phyloP scores from a whole-genome alignment of 164 flowering plant species.

The Umbilicus rupestris region DNA sequence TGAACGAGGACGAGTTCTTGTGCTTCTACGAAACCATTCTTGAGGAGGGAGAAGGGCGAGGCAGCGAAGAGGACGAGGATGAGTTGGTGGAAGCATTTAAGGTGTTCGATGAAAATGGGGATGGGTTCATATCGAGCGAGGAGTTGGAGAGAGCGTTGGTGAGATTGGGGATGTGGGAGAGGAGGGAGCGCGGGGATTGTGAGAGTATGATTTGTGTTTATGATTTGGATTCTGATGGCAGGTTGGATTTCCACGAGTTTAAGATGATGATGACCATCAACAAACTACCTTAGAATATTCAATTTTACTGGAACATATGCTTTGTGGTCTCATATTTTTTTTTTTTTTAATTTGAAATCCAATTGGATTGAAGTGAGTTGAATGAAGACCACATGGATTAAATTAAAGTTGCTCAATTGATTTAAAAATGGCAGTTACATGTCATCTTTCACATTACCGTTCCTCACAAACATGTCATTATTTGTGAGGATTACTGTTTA shows the following conservation, averaged over 20 bases:
- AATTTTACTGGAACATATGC: background rate
- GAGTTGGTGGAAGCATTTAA: background rate
- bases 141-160: background rate
- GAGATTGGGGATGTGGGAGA: background rate
- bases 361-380: too few relatives aligned
- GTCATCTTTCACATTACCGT: too few relatives aligned
- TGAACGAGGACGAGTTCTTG: background rate
- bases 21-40: background rate
- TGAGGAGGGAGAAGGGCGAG: background rate
- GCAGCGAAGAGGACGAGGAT: background rate
- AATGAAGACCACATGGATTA: too few relatives aligned
- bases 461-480: too few relatives aligned
- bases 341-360: too few relatives aligned
- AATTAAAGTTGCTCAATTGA: too few relatives aligned
- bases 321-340: too few relatives aligned
- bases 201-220: background rate
- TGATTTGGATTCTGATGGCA: constrained; percentile 6
- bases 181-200: background rate
- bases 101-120: background rate
- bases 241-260: constrained; percentile 2
- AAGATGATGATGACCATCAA: constrained; percentile 1
- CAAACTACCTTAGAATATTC: background rate
- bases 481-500: too few relatives aligned
- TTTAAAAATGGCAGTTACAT: too few relatives aligned
- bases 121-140: constrained; percentile 3